Percentiles rank a stretch among this genome's conserved stretches.
Evolutionary conservation across 495 filamentous ascomycete species (phyloP).

Genomic region (Oleoguttula mirabilis): DNA sequence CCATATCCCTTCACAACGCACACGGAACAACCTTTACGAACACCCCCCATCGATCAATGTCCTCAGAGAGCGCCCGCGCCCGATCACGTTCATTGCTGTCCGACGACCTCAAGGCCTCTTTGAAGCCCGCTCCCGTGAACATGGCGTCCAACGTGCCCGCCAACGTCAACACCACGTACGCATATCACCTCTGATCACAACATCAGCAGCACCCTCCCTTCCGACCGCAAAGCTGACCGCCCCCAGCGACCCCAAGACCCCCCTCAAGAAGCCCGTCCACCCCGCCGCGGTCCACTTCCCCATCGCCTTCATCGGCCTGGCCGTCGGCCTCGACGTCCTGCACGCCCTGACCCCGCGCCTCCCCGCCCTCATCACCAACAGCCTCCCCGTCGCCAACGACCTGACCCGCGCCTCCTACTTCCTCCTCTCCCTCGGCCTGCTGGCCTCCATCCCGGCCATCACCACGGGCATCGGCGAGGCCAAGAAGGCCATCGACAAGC

Average conservation of each 20-base stretch:
- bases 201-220: neutral
- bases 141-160: constrained; percentile 4
- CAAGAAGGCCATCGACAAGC: constrained; percentile 16
- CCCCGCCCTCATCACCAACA: constrained; percentile 9
- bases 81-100: constrained; percentile 13
- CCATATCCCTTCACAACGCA: too few species aligned
- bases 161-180: constrained; percentile 14
- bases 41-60: too few species aligned
- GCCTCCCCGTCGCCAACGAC: constrained; percentile 12
- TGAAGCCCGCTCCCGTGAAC: constrained; percentile 7
- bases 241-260: constrained; percentile 11
- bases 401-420: constrained; percentile 17
- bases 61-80: constrained; percentile 6
- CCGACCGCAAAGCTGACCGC: neutral
- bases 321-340: constrained; percentile 24
- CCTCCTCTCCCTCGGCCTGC: constrained; percentile 19
- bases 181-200: neutral
- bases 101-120: constrained; percentile 9
- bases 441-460: constrained; percentile 19
- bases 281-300: constrained; percentile 29
- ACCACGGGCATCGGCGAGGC: constrained; percentile 18
- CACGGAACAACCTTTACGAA: too few species aligned
- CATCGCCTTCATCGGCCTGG: constrained; percentile 26
- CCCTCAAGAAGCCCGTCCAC: constrained; percentile 24
- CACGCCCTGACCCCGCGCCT: constrained; percentile 8